Evolutionary conservation across 129 eudicot species (phyloP), one percentile per base, ranked within the genome.

Genomic region (Flaveria bidentis): DNA sequence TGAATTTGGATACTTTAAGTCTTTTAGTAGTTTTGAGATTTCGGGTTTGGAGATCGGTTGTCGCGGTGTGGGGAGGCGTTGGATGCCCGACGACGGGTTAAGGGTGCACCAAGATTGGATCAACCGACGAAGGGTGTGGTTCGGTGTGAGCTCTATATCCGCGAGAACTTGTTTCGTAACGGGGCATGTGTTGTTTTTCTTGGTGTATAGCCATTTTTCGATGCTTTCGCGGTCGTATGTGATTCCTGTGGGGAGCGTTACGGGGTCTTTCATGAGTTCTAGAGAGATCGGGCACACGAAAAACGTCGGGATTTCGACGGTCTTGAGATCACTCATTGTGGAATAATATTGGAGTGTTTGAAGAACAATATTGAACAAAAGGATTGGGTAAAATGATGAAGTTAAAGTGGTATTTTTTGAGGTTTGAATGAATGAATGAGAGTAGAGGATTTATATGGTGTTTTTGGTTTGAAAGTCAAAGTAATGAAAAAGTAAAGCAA

Each of bases 261-360:
- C 90, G 2, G 93, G 93, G 67, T 88, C 93, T 77, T 84, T 88
- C 93, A 88, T 88, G 81, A 88, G 80, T 36, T 86, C 88, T 68
- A 90, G 73, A 16, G 96, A 85, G 62, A 90, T 85, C 10, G 96
- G 96, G 42, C 91, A 88, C 0, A 82, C 18, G 51, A 86, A 90
- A 74, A 69, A 90, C 7, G 88, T 76, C 26, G 96, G 93, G 30
- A 90, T 85, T 66, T 90, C 86, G 53, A 90, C 66, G 46, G 33
- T 82, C 45, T 67, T 30, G n/a, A 1, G 84, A 66, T 82, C 85
- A 20, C 30, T 75, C 85, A 82, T 81, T 45, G 7, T 45, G 2
- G 46, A 58, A 57, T 36, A 23, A 23, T 23, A 5, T 36, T 66
- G 69, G 39, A 7, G 53, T 26, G 30, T 26, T 66, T 51, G 13